Base-by-base conservation (phyloP, 768 basidiomycete genomes). In the Boletales sp. region DNA sequence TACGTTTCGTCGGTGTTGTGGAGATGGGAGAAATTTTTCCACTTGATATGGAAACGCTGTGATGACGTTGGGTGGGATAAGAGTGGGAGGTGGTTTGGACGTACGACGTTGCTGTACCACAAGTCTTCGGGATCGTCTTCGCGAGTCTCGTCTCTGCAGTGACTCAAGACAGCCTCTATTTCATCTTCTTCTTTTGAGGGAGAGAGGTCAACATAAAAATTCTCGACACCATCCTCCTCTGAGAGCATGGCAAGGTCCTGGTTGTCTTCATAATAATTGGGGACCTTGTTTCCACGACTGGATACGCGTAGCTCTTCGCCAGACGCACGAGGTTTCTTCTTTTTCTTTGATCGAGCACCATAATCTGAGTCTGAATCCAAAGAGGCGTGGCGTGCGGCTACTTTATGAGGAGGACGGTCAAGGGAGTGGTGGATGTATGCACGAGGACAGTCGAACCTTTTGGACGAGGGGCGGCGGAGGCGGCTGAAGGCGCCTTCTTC, bases 1-100 rank as follows among this genome's bases (percentile, higher is more conserved):
- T 97, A 97, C 14, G 86, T 86, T 71, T 99, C 97, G 65, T 98
- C 95, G n/a, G 97, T 99, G 64, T 99, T 97, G 75, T 98, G 97
- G 14, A 98, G 78, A 67, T 98, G 95, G 10, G 94, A 97, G 69
- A 94, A 98, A 59, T 84, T 85, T 70, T 98, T 97, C 97, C 97
- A 99, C 71, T 99, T 99, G 76, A 99, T 94, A 67, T 97, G 93
- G 76, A 88, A 99, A 45, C 94, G 93, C 94, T 97, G 63, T 4
- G 57, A 52, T 45, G 21, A 48, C 47, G 38, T 29, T 61, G 29
- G 56, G 63, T 9, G 45, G 7, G 15, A 37, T 1, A 24, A 10
- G 15, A 42, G 40, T 17, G 21, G 30, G 7, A 14, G 11, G 3
- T 13, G 19, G 12, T 27, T 14, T 43, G 10, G 27, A 68, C 79